A percentile compares a stretch with the other conserved stretches of the same genome.
Conservation (phyloP, 2,329 filamentous ascomycete genomes). For the Talaromyces sp. region DNA sequence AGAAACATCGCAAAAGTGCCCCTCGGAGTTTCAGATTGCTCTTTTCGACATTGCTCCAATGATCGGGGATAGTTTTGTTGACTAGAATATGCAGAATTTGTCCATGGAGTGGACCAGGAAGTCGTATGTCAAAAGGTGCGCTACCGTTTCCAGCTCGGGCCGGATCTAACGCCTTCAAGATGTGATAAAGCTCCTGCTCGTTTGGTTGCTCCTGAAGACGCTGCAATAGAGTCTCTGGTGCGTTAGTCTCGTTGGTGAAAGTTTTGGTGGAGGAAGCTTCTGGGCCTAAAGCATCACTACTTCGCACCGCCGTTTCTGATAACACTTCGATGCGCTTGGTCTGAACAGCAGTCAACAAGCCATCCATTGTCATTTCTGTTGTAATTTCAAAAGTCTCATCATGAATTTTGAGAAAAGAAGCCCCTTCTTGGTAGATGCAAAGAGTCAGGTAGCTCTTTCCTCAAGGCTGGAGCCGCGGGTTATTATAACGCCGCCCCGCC, state of each 20-base stretch:
- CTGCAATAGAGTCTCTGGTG: slow-evolving; percentile 28
- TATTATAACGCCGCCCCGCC: slow-evolving; percentile 11
- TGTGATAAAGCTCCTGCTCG: slow-evolving; percentile 29
- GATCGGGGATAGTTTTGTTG: slow-evolving; percentile 72
- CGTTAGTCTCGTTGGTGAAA: not conserved
- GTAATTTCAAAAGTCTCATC: not conserved
- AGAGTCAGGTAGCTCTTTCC: slow-evolving; percentile 10
- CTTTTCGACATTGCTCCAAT: slow-evolving; percentile 64
- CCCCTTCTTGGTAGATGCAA: not conserved
- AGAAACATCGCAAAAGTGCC: slow-evolving; percentile 61
- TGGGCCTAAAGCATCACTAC: not conserved
- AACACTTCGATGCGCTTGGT: slow-evolving; percentile 27
- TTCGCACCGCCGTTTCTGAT: slow-evolving; percentile 19
- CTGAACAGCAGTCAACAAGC: slow-evolving; percentile 39
- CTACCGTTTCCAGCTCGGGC: slow-evolving; percentile 24
- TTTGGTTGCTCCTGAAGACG: slow-evolving; percentile 42
- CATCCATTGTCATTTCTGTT: slow-evolving; percentile 32
- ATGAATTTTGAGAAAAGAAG: not conserved
- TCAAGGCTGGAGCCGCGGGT: slow-evolving; percentile 26
- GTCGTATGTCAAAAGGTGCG: slow-evolving; percentile 54
- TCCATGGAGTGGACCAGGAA: slow-evolving; percentile 65
- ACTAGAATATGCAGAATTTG: slow-evolving; percentile 74
- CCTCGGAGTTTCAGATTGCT: slow-evolving; percentile 33
- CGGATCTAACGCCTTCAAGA: slow-evolving; percentile 37
- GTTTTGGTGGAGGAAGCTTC: not conserved